Percentiles rank a stretch among this genome's conserved stretches.
phyloP scores from a whole-genome alignment of 176 grass and related monocot genomes.

The Ananas comosus region DNA sequence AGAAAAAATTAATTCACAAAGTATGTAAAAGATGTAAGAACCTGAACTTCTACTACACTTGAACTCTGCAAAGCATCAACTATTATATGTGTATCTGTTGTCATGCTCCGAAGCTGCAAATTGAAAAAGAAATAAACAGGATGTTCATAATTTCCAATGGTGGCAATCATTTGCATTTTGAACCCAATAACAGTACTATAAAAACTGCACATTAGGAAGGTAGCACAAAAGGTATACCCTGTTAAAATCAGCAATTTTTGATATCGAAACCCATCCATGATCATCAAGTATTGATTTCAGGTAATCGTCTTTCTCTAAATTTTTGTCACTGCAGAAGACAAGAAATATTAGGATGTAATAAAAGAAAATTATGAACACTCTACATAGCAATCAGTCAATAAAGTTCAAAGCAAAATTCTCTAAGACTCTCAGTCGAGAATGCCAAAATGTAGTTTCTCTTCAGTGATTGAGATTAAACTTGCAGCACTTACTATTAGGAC shows the following conservation, averaged over 20 bases:
- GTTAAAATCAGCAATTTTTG: slow-evolving; percentile 71
- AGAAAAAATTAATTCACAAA: too few relatives aligned
- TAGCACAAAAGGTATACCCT: slow-evolving; percentile 43
- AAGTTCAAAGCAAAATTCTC: too few relatives aligned
- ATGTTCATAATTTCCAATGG: slow-evolving; percentile 1
- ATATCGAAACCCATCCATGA: slow-evolving; percentile 57
- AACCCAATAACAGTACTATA: background rate
- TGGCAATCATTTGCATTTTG: slow-evolving; percentile 5
- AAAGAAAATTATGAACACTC: background rate
- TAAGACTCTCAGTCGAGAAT: too few relatives aligned
- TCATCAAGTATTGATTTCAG: slow-evolving; percentile 77
- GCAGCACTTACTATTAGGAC: too few relatives aligned
- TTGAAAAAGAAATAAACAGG: background rate
- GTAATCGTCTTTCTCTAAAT: slow-evolving; percentile 54
- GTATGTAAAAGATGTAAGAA: slow-evolving; percentile 23
- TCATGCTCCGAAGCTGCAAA: slow-evolving; percentile 65
- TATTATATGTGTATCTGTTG: slow-evolving; percentile 43
- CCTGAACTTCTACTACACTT: slow-evolving; percentile 61
- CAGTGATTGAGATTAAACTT: too few relatives aligned
- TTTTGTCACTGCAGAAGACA: slow-evolving; percentile 30
- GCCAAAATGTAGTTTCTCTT: too few relatives aligned
- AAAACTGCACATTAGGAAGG: background rate
- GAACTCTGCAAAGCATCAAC: slow-evolving; percentile 48
- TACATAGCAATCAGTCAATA: background rate
- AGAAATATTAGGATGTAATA: slow-evolving; percentile 4